Evolutionary conservation across 495 filamentous ascomycete genomes (phyloP).

Genomic region (Penicillium soppii): DNA sequence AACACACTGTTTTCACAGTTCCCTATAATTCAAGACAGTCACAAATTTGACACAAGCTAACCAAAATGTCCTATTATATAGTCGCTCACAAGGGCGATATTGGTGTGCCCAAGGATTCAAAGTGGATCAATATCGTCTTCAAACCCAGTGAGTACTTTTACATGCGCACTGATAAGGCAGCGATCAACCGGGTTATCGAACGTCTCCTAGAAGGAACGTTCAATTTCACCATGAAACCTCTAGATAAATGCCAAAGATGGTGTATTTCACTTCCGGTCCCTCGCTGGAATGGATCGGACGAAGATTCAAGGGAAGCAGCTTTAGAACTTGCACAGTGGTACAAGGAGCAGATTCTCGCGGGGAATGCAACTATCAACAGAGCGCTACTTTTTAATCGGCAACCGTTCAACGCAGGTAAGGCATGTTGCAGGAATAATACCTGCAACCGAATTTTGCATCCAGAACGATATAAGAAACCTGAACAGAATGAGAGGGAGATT

Average conservation of each 20-base stretch:
- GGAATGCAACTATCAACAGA: conserved; percentile 1
- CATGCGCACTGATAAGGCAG: background rate
- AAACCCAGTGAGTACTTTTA: background rate
- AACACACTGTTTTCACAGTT: too few relatives aligned
- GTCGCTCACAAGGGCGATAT: background rate
- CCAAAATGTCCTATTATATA: conserved; percentile 2
- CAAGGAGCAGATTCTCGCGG: background rate
- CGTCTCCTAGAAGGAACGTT: background rate
- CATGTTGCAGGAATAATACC: background rate
- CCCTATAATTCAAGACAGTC: too few relatives aligned
- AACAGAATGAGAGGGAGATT: too few relatives aligned
- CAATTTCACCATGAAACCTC: background rate
- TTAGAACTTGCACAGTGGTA: background rate
- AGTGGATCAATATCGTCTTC: background rate
- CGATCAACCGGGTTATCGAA: background rate
- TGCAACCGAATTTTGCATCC: background rate
- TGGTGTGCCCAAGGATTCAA: background rate
- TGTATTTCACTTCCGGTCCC: conserved; percentile 1
- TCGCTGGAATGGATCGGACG: background rate
- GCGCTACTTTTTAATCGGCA: background rate
- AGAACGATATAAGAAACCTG: background rate
- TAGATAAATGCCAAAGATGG: background rate
- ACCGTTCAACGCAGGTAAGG: background rate
- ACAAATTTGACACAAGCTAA: too few relatives aligned
- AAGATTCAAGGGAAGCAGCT: background rate